Conservation (phyloP, 2,329 filamentous ascomycete genomes). For the Cryphonectria carpinicola region DNA sequence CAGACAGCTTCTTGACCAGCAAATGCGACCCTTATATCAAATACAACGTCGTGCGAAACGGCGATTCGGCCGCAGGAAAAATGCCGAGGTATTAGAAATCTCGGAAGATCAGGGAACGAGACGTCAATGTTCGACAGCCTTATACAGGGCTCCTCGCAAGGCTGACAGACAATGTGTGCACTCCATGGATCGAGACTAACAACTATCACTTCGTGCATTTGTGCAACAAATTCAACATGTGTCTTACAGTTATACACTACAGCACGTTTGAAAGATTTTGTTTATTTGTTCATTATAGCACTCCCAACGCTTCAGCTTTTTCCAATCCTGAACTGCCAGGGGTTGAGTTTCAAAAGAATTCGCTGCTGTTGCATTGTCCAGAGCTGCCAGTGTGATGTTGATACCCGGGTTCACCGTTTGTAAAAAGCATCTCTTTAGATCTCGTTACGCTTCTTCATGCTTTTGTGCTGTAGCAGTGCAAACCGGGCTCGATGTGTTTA, state of each 20-base stretch:
- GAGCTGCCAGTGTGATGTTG: constrained; percentile 6
- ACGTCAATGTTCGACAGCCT: not conserved
- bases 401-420: not conserved
- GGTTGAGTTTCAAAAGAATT: not conserved
- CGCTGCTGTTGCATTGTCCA: constrained; percentile 8
- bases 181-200: not conserved
- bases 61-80: not conserved
- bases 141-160: not conserved
- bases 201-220: not conserved
- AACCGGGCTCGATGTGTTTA: not conserved
- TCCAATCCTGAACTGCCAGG: constrained; percentile 4
- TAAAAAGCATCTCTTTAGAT: not conserved
- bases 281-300: not conserved
- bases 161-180: not conserved
- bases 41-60: not conserved
- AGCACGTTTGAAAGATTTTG: not conserved
- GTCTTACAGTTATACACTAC: not conserved
- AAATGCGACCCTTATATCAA: not conserved
- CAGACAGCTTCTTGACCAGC: not conserved
- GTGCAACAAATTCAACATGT: not conserved
- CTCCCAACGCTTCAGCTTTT: constrained; percentile 1
- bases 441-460: constrained; percentile 3
- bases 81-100: not conserved
- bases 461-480: not conserved
- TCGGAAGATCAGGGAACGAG: not conserved